A percentile compares a stretch with the other conserved stretches of the same genome.
phyloP scores from a whole-genome alignment of 2,329 filamentous ascomycete species.

The Arthrobotrys conoides region DNA sequence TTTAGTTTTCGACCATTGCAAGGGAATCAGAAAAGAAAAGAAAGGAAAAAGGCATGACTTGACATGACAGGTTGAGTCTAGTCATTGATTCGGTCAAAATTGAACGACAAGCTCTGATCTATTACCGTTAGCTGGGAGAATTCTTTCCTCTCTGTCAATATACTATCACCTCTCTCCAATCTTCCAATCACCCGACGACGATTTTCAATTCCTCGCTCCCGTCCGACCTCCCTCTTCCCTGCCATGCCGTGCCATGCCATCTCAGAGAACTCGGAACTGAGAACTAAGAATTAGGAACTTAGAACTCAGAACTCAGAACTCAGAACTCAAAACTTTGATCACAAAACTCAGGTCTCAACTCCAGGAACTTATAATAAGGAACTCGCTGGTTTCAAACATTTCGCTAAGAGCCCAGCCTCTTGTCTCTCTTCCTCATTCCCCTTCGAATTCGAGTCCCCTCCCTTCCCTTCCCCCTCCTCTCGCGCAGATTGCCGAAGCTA shows the following conservation, averaged over 20 bases:
- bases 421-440: conserved; percentile 23
- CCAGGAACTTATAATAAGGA: conserved; percentile 8
- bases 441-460: background rate
- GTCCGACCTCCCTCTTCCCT: conserved; percentile 8
- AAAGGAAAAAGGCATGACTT: conserved; percentile 19
- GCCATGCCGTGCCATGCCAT: conserved; percentile 3
- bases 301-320: background rate
- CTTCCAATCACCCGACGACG: conserved; percentile 25
- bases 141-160: conserved; percentile 6
- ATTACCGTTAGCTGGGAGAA: background rate
- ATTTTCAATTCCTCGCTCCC: conserved; percentile 34
- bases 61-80: conserved; percentile 30
- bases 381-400: conserved; percentile 1
- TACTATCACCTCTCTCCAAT: background rate
- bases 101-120: conserved; percentile 3
- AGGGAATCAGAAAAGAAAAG: conserved; percentile 3
- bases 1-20: background rate
- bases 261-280: background rate
- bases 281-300: background rate
- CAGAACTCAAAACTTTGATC: background rate
- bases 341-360: conserved; percentile 6
- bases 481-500: conserved; percentile 61
- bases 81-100: conserved; percentile 5
- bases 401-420: conserved; percentile 29
- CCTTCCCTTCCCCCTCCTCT: background rate